Conservation (phyloP, 2,329 filamentous ascomycete genomes). For the Venturia effusa region DNA sequence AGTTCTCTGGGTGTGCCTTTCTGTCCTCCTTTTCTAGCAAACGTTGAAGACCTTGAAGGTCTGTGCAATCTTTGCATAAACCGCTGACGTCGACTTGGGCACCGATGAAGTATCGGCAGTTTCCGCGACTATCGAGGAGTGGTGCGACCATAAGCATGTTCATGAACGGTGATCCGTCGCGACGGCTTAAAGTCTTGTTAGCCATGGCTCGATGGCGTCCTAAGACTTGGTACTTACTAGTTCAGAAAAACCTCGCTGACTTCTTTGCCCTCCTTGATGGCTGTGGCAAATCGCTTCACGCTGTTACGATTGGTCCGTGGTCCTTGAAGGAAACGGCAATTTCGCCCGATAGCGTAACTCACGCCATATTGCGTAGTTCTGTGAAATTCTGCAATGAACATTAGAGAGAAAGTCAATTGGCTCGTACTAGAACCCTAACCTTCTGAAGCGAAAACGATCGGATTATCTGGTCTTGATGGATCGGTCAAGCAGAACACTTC, state of each 20-base stretch:
- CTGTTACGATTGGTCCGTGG: slow-evolving; percentile 57
- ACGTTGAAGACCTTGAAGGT: slow-evolving; percentile 49
- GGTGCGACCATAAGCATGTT: slow-evolving; percentile 67
- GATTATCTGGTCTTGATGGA: slow-evolving; percentile 61
- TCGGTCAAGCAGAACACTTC: slow-evolving; percentile 72
- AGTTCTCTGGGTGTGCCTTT: not conserved
- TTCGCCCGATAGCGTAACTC: slow-evolving; percentile 61
- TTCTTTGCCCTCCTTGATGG: slow-evolving; percentile 52
- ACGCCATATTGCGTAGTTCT: slow-evolving; percentile 66
- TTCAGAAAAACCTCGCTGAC: slow-evolving; percentile 67
- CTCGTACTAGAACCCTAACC: slow-evolving; percentile 31
- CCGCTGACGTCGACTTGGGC: slow-evolving; percentile 63
- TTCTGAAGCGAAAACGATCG: slow-evolving; percentile 67
- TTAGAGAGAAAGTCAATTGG: slow-evolving; percentile 7
- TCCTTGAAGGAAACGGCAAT: slow-evolving; percentile 70
- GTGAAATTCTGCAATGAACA: slow-evolving; percentile 49
- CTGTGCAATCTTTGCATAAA: slow-evolving; percentile 54
- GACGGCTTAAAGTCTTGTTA: slow-evolving; percentile 34
- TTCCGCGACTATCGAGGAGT: slow-evolving; percentile 55
- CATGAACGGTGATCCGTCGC: slow-evolving; percentile 69
- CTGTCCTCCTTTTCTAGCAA: slow-evolving; percentile 30
- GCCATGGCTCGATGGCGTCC: not conserved
- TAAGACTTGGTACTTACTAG: slow-evolving; percentile 40
- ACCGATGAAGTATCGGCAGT: slow-evolving; percentile 58
- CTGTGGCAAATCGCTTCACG: slow-evolving; percentile 50